Conservation (phyloP, 129 eudicot species). For the Chrysanthemum makinoi region DNA sequence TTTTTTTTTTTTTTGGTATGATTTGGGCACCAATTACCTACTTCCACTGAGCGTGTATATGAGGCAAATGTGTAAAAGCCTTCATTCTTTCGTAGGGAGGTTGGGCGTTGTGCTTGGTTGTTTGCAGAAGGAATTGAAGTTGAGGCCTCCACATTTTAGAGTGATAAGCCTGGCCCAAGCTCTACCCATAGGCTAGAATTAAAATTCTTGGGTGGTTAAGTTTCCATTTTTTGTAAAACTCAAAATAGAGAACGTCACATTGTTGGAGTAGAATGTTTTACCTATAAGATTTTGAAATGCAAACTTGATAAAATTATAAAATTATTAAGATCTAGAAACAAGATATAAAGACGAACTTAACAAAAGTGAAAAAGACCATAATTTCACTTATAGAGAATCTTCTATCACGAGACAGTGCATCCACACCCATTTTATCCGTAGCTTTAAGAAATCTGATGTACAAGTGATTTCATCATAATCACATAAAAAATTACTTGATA, state of each 20-base stretch:
- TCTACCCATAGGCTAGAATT: too few species aligned
- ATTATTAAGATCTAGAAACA: background rate
- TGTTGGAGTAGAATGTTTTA: too few species aligned
- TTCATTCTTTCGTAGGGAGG: too few species aligned
- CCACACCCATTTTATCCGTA: constrained; percentile 67
- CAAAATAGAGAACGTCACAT: background rate
- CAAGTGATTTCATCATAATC: constrained; percentile 20
- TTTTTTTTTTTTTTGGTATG: too few species aligned
- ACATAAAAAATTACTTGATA: background rate
- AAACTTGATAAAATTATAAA: background rate
- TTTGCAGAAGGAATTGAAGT: too few species aligned
- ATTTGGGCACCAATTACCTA: too few species aligned
- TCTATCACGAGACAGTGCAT: constrained; percentile 84
- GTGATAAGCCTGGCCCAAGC: too few species aligned
- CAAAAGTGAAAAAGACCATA: background rate
- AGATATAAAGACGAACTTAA: background rate
- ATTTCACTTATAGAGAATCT: constrained; percentile 71
- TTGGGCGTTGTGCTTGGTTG: too few species aligned
- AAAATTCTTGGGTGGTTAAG: too few species aligned
- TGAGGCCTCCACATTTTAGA: too few species aligned
- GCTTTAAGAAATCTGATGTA: constrained; percentile 76
- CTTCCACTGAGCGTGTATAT: too few species aligned
- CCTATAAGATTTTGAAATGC: background rate
- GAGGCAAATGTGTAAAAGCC: too few species aligned
- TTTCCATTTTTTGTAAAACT: background rate